A percentile compares a stretch with the other conserved stretches of the same genome.
Conservation (phyloP, 2,329 filamentous ascomycete genomes). For the Coccinonectria pachysandricola region DNA sequence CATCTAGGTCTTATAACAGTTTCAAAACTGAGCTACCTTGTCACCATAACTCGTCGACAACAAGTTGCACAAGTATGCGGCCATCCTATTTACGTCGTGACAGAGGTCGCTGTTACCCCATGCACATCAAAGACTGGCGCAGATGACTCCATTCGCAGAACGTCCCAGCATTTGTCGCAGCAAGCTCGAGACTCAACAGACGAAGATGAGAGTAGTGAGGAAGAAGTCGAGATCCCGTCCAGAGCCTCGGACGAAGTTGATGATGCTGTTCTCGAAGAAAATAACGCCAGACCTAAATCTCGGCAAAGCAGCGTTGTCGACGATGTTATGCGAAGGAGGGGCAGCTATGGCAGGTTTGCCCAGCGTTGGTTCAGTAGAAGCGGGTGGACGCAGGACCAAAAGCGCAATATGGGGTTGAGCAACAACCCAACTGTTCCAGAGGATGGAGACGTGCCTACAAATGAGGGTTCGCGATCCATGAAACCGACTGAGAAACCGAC, state of each 20-base stretch:
- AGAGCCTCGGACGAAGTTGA: conserved; percentile 35
- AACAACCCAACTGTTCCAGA: conserved; percentile 20
- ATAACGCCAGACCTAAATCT: conserved; percentile 22
- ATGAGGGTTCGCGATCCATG: too few species aligned
- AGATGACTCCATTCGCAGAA: conserved; percentile 56
- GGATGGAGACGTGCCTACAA: neutral
- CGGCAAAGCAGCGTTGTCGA: conserved; percentile 62
- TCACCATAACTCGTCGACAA: conserved; percentile 76
- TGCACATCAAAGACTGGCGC: conserved; percentile 69
- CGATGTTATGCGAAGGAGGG: conserved; percentile 75
- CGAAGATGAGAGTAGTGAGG: conserved; percentile 37
- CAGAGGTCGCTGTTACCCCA: conserved; percentile 84
- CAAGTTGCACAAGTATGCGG: conserved; percentile 83
- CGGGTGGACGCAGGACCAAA: conserved; percentile 66
- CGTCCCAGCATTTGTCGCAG: conserved; percentile 33
- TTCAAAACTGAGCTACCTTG: conserved; percentile 69
- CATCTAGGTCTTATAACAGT: conserved; percentile 69
- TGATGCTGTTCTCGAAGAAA: conserved; percentile 25
- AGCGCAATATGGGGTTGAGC: conserved; percentile 59
- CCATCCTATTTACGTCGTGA: conserved; percentile 74
- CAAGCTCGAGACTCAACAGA: conserved; percentile 29
- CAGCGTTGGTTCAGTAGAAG: conserved; percentile 83
- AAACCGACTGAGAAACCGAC: too few species aligned
- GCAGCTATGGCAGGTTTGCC: conserved; percentile 81
- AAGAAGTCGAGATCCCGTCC: conserved; percentile 28